These are phyloP conservation scores for Exophiala mesophila DNA, from an alignment of 2,329 filamentous ascomycete species.

Conservation along the genomic window DNA sequence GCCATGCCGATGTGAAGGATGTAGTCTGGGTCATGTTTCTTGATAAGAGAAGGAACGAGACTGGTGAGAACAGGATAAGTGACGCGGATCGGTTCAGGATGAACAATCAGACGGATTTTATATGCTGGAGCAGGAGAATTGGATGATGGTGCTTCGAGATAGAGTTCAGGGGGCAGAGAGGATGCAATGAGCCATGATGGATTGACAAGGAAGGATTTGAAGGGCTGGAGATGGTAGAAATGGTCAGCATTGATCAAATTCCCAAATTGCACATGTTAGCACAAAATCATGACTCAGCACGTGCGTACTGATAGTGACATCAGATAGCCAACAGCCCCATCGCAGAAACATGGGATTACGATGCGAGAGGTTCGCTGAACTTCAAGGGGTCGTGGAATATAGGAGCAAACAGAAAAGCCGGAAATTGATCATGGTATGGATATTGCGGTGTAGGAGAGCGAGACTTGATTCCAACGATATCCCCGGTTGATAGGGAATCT, in stretches of 20 bases:
- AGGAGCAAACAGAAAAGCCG: too few species aligned
- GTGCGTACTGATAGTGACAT: too few species aligned
- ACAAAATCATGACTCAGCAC: too few species aligned
- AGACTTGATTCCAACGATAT: too few species aligned
- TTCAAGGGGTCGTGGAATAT: too few species aligned
- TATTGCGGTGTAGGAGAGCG: too few species aligned
- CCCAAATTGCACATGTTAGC: too few species aligned
- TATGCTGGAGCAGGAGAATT: conserved; percentile 11
- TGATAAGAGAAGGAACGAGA: conserved; percentile 61
- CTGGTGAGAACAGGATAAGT: conserved; percentile 63
- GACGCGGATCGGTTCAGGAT: conserved; percentile 65
- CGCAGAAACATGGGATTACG: too few species aligned
- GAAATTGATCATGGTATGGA: too few species aligned
- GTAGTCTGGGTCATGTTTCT: conserved; percentile 53
- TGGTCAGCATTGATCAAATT: conserved; percentile 4
- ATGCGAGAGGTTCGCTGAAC: too few species aligned
- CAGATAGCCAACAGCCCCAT: too few species aligned
- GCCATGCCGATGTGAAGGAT: conserved; percentile 79
- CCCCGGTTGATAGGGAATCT: too few species aligned
- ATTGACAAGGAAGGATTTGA: conserved; percentile 68
- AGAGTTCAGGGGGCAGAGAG: conserved; percentile 60
- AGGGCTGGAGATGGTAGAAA: conserved; percentile 53
- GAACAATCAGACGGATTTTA: conserved; percentile 57
- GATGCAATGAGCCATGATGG: conserved; percentile 75
- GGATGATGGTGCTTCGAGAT: conserved; percentile 42